A percentile compares a stretch with the other conserved stretches of the same genome.
Evolutionary conservation across 345 rosid species (phyloP).

Genomic region (Populus alba): DNA sequence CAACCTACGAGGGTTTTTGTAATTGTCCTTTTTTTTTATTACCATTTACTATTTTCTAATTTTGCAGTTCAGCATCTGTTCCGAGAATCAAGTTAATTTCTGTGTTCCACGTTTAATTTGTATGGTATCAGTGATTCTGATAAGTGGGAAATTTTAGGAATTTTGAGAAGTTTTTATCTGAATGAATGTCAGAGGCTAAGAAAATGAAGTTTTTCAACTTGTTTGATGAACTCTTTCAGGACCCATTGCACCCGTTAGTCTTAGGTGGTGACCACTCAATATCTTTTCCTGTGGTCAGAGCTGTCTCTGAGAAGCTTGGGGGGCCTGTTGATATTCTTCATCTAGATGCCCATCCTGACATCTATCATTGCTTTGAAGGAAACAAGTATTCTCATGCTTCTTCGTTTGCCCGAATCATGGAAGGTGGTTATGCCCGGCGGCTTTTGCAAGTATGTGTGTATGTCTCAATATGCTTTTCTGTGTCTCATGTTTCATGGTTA

Average conservation of each 20-base stretch:
- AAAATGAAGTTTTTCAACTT: neutral
- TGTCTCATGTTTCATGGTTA: neutral
- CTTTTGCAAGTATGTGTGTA: conserved; percentile 69
- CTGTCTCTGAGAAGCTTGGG: conserved; percentile 91
- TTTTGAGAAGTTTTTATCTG: neutral
- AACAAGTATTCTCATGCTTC: conserved; percentile 95
- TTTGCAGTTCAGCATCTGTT: neutral
- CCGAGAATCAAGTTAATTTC: neutral
- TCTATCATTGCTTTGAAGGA: conserved; percentile 83
- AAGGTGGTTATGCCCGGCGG: conserved; percentile 87
- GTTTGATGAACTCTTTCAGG: conserved; percentile 37
- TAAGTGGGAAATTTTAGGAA: neutral
- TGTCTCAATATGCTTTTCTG: neutral
- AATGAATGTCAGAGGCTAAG: neutral
- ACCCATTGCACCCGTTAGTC: conserved; percentile 79
- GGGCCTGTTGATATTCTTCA: conserved; percentile 97
- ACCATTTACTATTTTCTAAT: too few species aligned
- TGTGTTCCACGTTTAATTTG: neutral
- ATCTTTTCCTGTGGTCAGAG: conserved; percentile 86
- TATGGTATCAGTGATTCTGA: neutral
- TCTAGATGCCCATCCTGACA: conserved; percentile 99
- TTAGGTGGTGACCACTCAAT: conserved; percentile 98
- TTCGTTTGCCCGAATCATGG: conserved; percentile 97
- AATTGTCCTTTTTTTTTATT: too few species aligned
- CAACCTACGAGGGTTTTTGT: too few species aligned